Conservation (phyloP, 257 asterid species). For the Salvia splendens region DNA sequence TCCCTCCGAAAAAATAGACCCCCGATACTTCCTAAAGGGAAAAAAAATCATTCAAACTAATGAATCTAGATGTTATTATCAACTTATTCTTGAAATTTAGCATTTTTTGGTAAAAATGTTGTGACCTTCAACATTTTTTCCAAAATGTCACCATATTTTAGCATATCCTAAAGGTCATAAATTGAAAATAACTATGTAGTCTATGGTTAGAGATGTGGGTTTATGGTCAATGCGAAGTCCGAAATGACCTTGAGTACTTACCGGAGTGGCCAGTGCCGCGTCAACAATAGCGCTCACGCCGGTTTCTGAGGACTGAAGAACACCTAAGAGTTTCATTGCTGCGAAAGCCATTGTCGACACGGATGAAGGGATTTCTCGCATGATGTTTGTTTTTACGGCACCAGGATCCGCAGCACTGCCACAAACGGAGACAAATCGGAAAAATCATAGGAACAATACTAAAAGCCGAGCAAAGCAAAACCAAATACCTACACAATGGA, state of each 20-base stretch:
- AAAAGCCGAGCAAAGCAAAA: background rate
- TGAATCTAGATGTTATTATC: background rate
- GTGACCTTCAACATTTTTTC: too few species aligned
- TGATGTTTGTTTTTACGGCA: constrained; percentile 73
- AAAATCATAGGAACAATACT: constrained; percentile 9
- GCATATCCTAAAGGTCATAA: too few species aligned
- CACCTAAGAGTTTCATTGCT: constrained; percentile 56
- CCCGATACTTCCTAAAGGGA: constrained; percentile 70
- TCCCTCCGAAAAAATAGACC: constrained; percentile 84
- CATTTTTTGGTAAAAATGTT: too few species aligned
- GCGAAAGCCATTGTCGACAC: constrained; percentile 49
- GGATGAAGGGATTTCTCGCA: constrained; percentile 77
- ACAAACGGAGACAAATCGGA: constrained; percentile 20
- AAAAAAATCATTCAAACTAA: background rate
- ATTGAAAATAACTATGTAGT: too few species aligned
- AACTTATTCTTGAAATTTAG: too few species aligned
- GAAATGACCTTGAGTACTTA: constrained; percentile 37
- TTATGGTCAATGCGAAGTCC: background rate
- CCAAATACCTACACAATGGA: constrained; percentile 63
- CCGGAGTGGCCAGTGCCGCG: constrained; percentile 86
- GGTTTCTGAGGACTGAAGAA: constrained; percentile 66
- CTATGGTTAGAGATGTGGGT: too few species aligned
- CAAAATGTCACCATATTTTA: too few species aligned
- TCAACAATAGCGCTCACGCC: constrained; percentile 67
- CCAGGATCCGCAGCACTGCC: constrained; percentile 87